These are phyloP conservation scores for Fomitopsis schrenkii DNA, from an alignment of 1,284 basidiomycete species.

Conservation along the genomic window DNA sequence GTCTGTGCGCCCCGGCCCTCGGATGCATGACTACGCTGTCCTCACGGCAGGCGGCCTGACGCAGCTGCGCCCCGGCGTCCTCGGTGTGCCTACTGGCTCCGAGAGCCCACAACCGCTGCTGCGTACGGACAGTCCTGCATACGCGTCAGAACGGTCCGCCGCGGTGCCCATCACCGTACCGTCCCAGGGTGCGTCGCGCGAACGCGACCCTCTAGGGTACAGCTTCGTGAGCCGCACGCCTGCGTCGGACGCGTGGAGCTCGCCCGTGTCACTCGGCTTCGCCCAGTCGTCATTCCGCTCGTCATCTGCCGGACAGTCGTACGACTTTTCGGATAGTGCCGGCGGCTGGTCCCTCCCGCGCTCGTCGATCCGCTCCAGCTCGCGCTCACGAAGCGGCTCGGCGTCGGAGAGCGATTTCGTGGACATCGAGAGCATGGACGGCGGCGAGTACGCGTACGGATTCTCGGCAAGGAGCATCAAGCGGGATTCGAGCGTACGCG, in stretches of 20 bases:
- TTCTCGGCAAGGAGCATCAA: slow-evolving; percentile 25
- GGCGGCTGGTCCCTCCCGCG: slow-evolving; percentile 49
- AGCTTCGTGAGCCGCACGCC: slow-evolving; percentile 15
- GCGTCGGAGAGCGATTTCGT: slow-evolving; percentile 31
- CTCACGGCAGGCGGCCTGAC: slow-evolving; percentile 40
- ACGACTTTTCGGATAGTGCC: slow-evolving; percentile 17
- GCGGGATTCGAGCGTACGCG: slow-evolving; percentile 31
- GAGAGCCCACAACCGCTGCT: slow-evolving; percentile 3
- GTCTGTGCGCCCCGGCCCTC: slow-evolving; percentile 42
- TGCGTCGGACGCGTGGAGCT: slow-evolving; percentile 24
- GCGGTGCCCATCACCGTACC: slow-evolving; percentile 20
- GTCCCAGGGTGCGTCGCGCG: slow-evolving; percentile 12
- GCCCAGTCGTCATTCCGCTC: slow-evolving; percentile 27
- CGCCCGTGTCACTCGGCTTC: slow-evolving; percentile 23
- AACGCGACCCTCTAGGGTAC: slow-evolving; percentile 15
- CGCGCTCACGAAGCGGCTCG: slow-evolving; percentile 34
- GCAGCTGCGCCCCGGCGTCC: slow-evolving; percentile 54
- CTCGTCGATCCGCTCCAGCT: slow-evolving; percentile 44
- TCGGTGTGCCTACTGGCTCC: slow-evolving; percentile 40
- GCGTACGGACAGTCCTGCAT: slow-evolving; percentile 10
- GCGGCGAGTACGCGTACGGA: slow-evolving; percentile 14
- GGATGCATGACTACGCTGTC: slow-evolving; percentile 61
- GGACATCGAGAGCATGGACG: slow-evolving; percentile 28
- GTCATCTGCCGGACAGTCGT: slow-evolving; percentile 22
- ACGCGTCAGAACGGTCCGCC: slow-evolving; percentile 11